Evolutionary conservation across 2,329 filamentous ascomycete species (phyloP).

Genomic region (Neonectria sp.): DNA sequence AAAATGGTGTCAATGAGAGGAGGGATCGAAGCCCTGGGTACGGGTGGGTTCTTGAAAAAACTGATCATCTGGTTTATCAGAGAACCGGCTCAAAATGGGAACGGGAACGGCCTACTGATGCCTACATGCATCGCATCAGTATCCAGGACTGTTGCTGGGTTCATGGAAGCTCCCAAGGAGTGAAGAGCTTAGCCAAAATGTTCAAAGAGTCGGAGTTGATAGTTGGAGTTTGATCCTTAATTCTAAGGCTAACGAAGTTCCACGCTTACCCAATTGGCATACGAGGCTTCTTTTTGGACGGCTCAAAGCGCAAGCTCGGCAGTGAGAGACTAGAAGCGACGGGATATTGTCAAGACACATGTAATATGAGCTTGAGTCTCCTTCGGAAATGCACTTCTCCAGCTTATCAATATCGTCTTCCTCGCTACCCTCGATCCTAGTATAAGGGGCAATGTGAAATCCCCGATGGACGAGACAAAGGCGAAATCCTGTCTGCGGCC

Average conservation of each 20-base stretch:
- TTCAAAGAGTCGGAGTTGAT: no score
- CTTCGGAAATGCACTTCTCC: neutral
- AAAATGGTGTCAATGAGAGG: constrained; percentile 20
- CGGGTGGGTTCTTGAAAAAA: constrained; percentile 14
- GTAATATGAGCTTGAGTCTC: no score
- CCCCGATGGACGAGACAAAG: neutral
- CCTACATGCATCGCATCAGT: neutral
- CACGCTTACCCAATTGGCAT: no score
- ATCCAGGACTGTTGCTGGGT: neutral
- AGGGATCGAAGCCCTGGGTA: constrained; percentile 1
- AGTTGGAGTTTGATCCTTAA: no score
- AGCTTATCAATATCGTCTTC: neutral
- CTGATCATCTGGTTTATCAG: constrained; percentile 19
- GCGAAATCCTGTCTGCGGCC: neutral
- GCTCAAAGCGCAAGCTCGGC: no score
- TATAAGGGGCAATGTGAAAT: neutral
- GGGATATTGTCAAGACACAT: no score
- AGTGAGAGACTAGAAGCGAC: no score
- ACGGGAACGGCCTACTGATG: neutral
- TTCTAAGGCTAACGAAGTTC: no score
- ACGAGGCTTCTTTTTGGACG: no score
- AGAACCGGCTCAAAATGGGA: neutral
- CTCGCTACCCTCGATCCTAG: neutral
- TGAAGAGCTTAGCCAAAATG: neutral
- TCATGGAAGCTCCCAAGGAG: neutral